These are phyloP conservation scores for Cicer cuneatum DNA, from an alignment of 306 rosid species.

Conservation along the genomic window DNA sequence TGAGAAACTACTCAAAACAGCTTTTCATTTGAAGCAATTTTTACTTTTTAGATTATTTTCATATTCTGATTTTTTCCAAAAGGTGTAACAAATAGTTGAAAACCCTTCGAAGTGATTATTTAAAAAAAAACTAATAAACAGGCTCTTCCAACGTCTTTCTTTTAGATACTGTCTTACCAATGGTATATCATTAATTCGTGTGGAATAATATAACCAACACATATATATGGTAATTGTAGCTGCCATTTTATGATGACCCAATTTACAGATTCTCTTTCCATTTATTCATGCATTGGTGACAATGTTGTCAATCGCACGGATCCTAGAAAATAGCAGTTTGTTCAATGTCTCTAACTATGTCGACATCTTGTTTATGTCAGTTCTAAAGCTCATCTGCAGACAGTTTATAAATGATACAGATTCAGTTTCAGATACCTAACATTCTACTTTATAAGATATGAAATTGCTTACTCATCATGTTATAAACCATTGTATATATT, in stretches of 20 bases:
- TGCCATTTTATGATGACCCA: neutral
- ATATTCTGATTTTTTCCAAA: no score
- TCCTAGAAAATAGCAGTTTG: no score
- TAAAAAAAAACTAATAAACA: no score
- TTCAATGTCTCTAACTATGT: neutral
- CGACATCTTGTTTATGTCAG: neutral
- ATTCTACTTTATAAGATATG: slow-evolving; percentile 29
- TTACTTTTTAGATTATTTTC: no score
- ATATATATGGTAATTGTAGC: neutral
- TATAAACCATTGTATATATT: slow-evolving; percentile 25
- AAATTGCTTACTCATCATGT: neutral
- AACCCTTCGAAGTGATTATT: no score
- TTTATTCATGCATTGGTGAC: neutral
- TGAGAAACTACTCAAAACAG: no score
- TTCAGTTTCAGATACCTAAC: slow-evolving; percentile 12
- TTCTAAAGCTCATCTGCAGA: slow-evolving; percentile 8
- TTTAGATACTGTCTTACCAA: slow-evolving; percentile 13
- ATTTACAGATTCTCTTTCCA: neutral
- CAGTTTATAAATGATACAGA: slow-evolving; percentile 6
- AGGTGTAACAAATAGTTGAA: no score
- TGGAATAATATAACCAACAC: neutral
- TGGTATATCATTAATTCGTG: slow-evolving; percentile 4
- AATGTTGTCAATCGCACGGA: no score
- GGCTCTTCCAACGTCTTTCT: neutral
- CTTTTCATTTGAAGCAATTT: no score